These are phyloP conservation scores for Carex littledalei DNA, from an alignment of 176 grass and related monocot species.

Conservation along the genomic window DNA sequence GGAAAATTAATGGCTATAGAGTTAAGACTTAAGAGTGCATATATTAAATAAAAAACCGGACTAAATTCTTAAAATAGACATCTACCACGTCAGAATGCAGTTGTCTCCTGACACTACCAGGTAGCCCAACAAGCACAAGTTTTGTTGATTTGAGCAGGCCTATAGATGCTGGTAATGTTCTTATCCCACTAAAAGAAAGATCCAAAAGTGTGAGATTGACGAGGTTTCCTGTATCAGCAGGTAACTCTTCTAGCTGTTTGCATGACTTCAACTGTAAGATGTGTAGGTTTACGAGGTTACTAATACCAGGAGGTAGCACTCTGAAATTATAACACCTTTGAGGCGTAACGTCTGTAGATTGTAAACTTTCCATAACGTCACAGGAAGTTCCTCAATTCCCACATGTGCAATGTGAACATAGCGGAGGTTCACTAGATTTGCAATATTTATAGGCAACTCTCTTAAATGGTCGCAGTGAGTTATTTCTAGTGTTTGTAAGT, in stretches of 20 bases:
- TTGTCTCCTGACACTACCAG: background rate
- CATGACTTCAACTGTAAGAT: background rate
- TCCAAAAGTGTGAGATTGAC: conserved; percentile 1
- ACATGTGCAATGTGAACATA: background rate
- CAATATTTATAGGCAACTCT: conserved; percentile 3
- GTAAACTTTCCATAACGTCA: background rate
- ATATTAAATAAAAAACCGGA: background rate
- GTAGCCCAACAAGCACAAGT: background rate
- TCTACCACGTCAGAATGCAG: background rate
- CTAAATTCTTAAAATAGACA: background rate
- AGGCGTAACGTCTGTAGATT: conserved; percentile 6
- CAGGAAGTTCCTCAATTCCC: background rate
- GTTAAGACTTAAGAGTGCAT: background rate
- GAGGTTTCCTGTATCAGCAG: conserved; percentile 3
- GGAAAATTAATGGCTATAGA: background rate
- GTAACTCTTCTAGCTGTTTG: conserved; percentile 6
- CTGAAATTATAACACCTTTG: background rate
- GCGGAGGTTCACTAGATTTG: conserved; percentile 1
- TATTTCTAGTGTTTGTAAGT: background rate
- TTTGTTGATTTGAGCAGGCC: background rate
- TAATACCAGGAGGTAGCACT: background rate
- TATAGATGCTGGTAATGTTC: background rate
- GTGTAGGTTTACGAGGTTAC: conserved; percentile 1
- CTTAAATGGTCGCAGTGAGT: background rate
- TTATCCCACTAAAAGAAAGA: background rate